Evolutionary conservation across 2,329 filamentous ascomycete genomes (phyloP).

Genomic region (Arthrobotrys sinensis): DNA sequence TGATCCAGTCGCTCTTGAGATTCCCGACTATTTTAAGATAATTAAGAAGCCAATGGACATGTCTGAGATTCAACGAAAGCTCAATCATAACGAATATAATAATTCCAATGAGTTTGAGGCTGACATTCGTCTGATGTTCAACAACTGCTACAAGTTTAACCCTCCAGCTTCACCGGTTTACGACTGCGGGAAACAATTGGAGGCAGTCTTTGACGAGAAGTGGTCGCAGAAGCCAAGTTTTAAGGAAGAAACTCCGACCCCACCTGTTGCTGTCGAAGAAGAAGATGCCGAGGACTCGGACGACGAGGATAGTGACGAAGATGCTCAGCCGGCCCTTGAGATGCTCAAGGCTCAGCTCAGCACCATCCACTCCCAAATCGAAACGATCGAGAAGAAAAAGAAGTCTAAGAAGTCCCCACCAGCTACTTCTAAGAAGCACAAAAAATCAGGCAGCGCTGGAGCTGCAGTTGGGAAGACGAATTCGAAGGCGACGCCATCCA

Average conservation of each 20-base stretch:
- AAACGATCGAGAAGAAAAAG: slow-evolving; percentile 73
- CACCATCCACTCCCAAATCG: slow-evolving; percentile 68
- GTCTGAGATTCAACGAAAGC: slow-evolving; percentile 82
- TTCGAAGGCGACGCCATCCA: slow-evolving; percentile 66
- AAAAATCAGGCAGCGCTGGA: slow-evolving; percentile 61
- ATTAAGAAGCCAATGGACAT: slow-evolving; percentile 97
- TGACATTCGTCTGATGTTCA: slow-evolving; percentile 85
- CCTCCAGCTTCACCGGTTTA: slow-evolving; percentile 82
- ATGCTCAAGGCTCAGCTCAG: slow-evolving; percentile 79
- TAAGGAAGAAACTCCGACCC: slow-evolving; percentile 78
- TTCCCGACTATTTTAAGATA: slow-evolving; percentile 91
- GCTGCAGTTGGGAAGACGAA: slow-evolving; percentile 69
- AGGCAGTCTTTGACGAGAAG: slow-evolving; percentile 81
- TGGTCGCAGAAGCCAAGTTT: slow-evolving; percentile 86
- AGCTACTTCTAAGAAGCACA: slow-evolving; percentile 70
- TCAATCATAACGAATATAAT: slow-evolving; percentile 83
- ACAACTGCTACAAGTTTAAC: slow-evolving; percentile 95
- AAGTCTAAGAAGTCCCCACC: slow-evolving; percentile 72
- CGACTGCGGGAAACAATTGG: slow-evolving; percentile 78
- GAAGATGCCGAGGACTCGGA: slow-evolving; percentile 76
- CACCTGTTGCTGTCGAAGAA: slow-evolving; percentile 79
- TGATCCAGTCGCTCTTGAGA: slow-evolving; percentile 92
- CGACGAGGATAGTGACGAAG: slow-evolving; percentile 74
- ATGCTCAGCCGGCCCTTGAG: slow-evolving; percentile 79
- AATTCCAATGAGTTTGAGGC: slow-evolving; percentile 87